Evolutionary conservation across 1,139 yeast genomes (phyloP).

Genomic region (Candida freyschussii): DNA sequence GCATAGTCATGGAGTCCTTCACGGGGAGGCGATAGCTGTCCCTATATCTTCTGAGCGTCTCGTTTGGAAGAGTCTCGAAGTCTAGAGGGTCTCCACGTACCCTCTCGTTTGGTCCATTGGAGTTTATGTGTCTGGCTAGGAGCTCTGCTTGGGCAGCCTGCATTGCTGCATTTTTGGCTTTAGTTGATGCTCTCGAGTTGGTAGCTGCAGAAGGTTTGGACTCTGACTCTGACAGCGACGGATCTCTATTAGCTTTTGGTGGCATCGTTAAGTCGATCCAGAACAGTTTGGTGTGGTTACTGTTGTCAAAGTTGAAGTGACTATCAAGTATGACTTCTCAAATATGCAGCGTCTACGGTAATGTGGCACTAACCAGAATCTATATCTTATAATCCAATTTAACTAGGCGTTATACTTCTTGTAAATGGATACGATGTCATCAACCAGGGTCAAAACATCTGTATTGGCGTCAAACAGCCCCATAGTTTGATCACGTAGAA

Average conservation of each 20-base stretch:
- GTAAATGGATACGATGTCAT: slow-evolving; percentile 11
- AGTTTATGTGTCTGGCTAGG: slow-evolving; percentile 53
- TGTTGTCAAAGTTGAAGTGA: too few species aligned
- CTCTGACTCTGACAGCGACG: slow-evolving; percentile 26
- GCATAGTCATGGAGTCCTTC: slow-evolving; percentile 50
- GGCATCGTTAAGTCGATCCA: too few species aligned
- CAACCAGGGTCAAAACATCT: slow-evolving; percentile 20
- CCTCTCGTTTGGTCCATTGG: slow-evolving; percentile 58
- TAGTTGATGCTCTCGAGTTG: slow-evolving; percentile 39
- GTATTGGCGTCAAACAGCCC: slow-evolving; percentile 17
- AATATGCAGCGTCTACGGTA: too few species aligned
- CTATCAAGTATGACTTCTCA: too few species aligned
- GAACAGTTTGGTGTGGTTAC: too few species aligned
- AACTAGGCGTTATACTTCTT: slow-evolving; percentile 2
- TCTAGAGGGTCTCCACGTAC: slow-evolving; percentile 51
- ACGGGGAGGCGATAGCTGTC: slow-evolving; percentile 40
- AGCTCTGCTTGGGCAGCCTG: slow-evolving; percentile 59
- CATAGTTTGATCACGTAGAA: slow-evolving; percentile 24
- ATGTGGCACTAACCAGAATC: too few species aligned
- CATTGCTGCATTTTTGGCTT: slow-evolving; percentile 50
- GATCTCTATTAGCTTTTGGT: slow-evolving; percentile 24
- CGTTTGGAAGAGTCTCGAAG: slow-evolving; percentile 51
- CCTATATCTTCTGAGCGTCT: slow-evolving; percentile 54
- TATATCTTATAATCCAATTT: too few species aligned
- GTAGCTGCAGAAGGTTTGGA: slow-evolving; percentile 11